Conservation (phyloP, 345 rosid species). For the Excoecaria cochinchinensis region DNA sequence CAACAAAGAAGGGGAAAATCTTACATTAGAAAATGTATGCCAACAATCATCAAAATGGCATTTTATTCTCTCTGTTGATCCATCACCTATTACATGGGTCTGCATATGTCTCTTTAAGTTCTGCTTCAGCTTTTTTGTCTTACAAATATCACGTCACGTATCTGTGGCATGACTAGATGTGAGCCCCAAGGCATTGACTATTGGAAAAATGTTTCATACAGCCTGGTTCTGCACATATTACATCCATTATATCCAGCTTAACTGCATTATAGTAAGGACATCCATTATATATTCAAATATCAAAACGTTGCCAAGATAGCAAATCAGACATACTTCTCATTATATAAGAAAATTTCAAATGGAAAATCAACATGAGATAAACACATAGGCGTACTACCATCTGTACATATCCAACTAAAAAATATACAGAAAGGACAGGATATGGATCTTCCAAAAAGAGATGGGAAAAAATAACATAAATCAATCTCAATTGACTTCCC, state of each 20-base stretch:
- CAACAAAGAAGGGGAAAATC: not conserved
- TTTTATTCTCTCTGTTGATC: slow-evolving; percentile 37
- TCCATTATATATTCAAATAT: slow-evolving; percentile 13
- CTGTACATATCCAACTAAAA: not conserved
- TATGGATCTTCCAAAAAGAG: not conserved
- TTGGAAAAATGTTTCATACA: slow-evolving; percentile 80
- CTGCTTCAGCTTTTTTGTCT: slow-evolving; percentile 61
- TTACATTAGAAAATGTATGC: slow-evolving; percentile 65
- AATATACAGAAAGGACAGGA: not conserved
- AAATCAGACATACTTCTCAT: too few species aligned
- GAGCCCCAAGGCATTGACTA: slow-evolving; percentile 63
- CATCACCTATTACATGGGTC: slow-evolving; percentile 45
- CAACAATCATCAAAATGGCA: slow-evolving; percentile 64
- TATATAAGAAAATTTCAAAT: not conserved
- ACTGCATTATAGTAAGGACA: slow-evolving; percentile 45
- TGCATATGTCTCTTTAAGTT: slow-evolving; percentile 72
- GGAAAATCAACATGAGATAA: not conserved
- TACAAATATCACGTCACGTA: slow-evolving; percentile 58
- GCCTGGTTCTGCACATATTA: slow-evolving; percentile 67
- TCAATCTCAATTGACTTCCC: slow-evolving; percentile 37
- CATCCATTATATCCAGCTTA: slow-evolving; percentile 63
- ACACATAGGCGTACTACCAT: too few species aligned
- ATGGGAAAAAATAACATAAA: not conserved
- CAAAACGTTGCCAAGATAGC: not conserved
- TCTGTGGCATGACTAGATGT: slow-evolving; percentile 61